Conservation (phyloP, 495 filamentous ascomycete species). For the Hypoxylon intermedium region DNA sequence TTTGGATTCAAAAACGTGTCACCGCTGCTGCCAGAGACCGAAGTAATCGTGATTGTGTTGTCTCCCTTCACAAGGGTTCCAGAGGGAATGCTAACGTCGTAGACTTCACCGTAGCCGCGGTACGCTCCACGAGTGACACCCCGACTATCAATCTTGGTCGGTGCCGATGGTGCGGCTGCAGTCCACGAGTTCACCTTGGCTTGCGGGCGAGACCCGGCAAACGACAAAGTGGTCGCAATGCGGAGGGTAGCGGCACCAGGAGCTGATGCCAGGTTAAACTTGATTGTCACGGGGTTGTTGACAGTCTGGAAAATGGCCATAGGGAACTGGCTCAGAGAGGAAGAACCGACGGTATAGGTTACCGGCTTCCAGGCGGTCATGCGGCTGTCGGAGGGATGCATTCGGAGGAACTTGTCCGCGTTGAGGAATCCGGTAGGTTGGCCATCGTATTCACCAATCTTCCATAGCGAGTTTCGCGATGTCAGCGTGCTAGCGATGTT, state of each 20-base stretch:
- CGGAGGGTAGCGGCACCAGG: conserved; percentile 63
- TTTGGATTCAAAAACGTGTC: conserved; percentile 64
- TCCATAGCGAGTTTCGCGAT: conserved; percentile 62
- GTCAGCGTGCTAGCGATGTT: conserved; percentile 60
- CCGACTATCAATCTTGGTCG: conserved; percentile 67
- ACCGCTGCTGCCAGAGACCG: conserved; percentile 65
- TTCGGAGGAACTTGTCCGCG: conserved; percentile 67
- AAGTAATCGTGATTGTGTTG: conserved; percentile 69
- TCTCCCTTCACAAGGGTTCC: conserved; percentile 62
- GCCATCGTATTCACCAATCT: conserved; percentile 70
- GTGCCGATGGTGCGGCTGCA: conserved; percentile 57
- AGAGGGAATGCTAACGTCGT: conserved; percentile 61
- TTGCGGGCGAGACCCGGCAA: conserved; percentile 60
- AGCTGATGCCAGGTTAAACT: conserved; percentile 60
- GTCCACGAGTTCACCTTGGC: conserved; percentile 60
- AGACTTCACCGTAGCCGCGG: conserved; percentile 66
- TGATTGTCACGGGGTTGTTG: conserved; percentile 68
- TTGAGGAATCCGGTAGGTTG: conserved; percentile 70
- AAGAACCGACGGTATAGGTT: conserved; percentile 66
- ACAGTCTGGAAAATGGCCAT: conserved; percentile 71
- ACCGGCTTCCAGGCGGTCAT: conserved; percentile 65
- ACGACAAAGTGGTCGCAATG: conserved; percentile 69
- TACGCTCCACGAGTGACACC: conserved; percentile 72
- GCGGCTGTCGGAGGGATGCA: conserved; percentile 70
- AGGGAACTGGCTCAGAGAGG: conserved; percentile 60